Evolutionary conservation across 1,139 yeast genomes (phyloP), one percentile per base, ranked within the genome.

Genomic region (Blastobotrys ciferrii): DNA sequence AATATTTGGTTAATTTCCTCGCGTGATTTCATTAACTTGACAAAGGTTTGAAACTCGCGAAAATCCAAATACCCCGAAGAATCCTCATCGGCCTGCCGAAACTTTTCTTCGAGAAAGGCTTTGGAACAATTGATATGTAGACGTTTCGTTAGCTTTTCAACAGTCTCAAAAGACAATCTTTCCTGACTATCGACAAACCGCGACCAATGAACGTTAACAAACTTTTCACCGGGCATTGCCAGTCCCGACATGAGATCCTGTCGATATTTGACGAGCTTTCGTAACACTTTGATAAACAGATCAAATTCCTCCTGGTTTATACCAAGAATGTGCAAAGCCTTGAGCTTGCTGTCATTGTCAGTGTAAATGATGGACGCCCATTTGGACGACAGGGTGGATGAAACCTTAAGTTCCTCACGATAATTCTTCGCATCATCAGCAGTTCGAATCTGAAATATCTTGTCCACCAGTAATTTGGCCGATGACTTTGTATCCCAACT

Each of bases 321-420:
- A 0, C 95, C 88, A 12, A 91, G 80, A 30, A 89, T 68, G 69
- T 92, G 97, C 46, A 92, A 65, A 1, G 81, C 81, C 54, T 84
- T 83, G 48, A 79, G 69, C 51, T 78, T 77, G 56, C 77, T 75
- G 39, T 72, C 76, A 7, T 68, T 61, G 4, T 71, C 68, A 19
- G 65, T 70, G 61, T 87, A 91, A 12, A 87, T 79, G 30, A 92
- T 77, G 0, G 96, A 83, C 1, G 87, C 75, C 98, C 98, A 92
- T 15, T 79, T 71, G 12, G 73, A 70, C 43, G 81, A 81, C 47
- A 76, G 77, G 44, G 84, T 89, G 42, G 79, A 71, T 1, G 91
- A 78, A 1, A 89, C 77, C 42, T 84, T 83, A 54, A 87, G 77
- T 64, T 87, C 95, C 60, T 91, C 96, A 51, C 96, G 72, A 61